A percentile compares a stretch with the other conserved stretches of the same genome.
Conservation (phyloP, 345 rosid species). For the Chamaenerion angustifolium region DNA sequence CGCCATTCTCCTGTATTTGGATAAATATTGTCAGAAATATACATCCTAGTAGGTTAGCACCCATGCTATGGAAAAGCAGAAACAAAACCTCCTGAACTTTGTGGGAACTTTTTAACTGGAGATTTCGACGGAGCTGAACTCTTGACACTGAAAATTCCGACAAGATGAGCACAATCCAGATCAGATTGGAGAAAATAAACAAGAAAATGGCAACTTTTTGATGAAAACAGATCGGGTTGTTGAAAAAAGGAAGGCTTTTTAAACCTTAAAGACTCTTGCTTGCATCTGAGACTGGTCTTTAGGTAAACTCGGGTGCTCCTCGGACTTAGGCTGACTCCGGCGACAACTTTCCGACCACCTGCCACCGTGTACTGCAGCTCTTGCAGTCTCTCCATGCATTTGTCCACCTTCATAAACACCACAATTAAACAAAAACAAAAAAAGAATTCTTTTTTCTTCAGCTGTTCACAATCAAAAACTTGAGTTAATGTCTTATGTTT, state of each 20-base stretch:
- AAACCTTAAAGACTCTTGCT: slow-evolving; percentile 87
- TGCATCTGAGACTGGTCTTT: slow-evolving; percentile 88
- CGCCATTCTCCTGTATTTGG: slow-evolving; percentile 84
- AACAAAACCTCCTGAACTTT: slow-evolving; percentile 38
- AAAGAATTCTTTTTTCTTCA: not conserved
- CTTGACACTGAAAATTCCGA: slow-evolving; percentile 37
- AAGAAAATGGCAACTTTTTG: no score
- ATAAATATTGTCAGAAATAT: not conserved
- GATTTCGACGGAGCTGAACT: slow-evolving; percentile 40
- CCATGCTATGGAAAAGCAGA: no score
- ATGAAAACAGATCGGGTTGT: not conserved
- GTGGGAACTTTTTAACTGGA: slow-evolving; percentile 69
- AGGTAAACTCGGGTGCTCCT: slow-evolving; percentile 77
- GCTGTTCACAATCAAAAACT: no score
- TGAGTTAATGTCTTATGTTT: no score
- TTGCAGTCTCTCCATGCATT: slow-evolving; percentile 87
- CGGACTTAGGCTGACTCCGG: slow-evolving; percentile 81
- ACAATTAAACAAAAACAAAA: not conserved
- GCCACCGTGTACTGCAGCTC: slow-evolving; percentile 85
- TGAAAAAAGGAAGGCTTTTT: not conserved
- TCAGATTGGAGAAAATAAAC: not conserved
- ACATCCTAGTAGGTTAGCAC: no score
- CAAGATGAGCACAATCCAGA: not conserved
- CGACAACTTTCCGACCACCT: slow-evolving; percentile 69
- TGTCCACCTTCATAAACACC: slow-evolving; percentile 57